Evolutionary conservation across 305 asterid genomes (phyloP), one percentile per base, ranked within the genome.

Genomic region (Fraxinus ornus): DNA sequence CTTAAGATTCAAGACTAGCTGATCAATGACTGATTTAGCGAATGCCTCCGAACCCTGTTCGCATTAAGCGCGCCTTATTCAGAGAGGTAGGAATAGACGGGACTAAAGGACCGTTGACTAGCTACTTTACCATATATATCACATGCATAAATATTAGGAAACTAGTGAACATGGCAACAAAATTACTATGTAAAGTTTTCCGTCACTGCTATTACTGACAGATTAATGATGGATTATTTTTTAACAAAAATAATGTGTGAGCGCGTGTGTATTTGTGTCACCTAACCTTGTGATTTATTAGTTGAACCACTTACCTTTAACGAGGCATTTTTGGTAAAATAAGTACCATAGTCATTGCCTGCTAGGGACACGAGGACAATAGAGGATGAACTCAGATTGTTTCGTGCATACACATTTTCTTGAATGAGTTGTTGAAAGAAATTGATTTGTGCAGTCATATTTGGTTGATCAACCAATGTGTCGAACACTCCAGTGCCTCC

Each of bases 401-500:
- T 82, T 2, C 64, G 32, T 12, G 85, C 82, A 84, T 81, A 90
- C 60, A 88, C 85, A 19, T 81, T 82, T 78, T 83, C 83, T 35
- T 79, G 41, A 72, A 92, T 13, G 24, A 92, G 91, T 80, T 89
- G 91, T 80, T 93, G 89, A 35, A 93, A 88, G 30, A 83, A 74
- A 82, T 92, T 88, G 37, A 93, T 88, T 72, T 93, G 97, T 33
- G 91, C 84, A 13, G 94, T 90, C 95, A 93, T 90, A 87, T 92
- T 93, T 66, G 97, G 97, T 83, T 78, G 88, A 83, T 85, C 79
- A 77, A 84, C 89, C 78, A 82, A 13, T 2, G 97, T 93, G 33
- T 80, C 80, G 86, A 90, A 92, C 5, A 92, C 97, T 15, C 97
- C 95, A 0, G 92, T 90, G 74, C 95, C 97, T 76, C 94, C 95